Conservation (phyloP, 441 rosid species). For the Adansonia rubrostipa region DNA sequence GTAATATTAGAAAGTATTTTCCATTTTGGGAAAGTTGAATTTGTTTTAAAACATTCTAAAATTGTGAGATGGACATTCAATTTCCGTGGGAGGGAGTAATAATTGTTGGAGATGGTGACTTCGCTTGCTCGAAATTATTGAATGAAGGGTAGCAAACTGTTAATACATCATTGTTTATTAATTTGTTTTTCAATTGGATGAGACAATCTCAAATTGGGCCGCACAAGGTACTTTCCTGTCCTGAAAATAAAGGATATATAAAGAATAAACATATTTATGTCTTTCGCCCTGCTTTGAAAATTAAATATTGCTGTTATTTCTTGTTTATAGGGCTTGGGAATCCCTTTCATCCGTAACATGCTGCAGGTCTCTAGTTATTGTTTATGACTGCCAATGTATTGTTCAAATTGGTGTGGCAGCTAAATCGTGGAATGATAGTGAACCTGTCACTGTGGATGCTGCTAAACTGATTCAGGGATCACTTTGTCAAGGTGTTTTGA, state of each 20-base stretch:
- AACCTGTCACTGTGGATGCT: conserved; percentile 55
- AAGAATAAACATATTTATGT: conserved; percentile 5
- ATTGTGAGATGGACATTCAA: not conserved
- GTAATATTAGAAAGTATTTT: conserved; percentile 10
- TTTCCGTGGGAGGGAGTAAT: not conserved
- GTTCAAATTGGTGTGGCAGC: conserved; percentile 81
- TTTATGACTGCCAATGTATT: conserved; percentile 60
- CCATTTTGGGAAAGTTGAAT: not conserved
- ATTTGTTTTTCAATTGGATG: not conserved
- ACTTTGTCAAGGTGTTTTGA: conserved; percentile 65
- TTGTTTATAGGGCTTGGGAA: conserved; percentile 72
- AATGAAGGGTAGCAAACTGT: not conserved
- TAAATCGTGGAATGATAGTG: conserved; percentile 44
- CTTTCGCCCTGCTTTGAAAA: not conserved
- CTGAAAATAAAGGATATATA: not conserved
- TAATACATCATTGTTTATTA: not conserved
- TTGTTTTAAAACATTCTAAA: not conserved
- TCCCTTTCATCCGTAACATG: conserved; percentile 68
- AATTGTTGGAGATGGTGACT: not conserved
- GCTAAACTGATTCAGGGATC: conserved; percentile 67
- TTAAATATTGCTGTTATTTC: conserved; percentile 18
- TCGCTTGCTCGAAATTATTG: not conserved
- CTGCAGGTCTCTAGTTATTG: conserved; percentile 71
- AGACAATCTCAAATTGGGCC: conserved; percentile 6
- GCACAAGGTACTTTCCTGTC: not conserved